Base-by-base conservation (phyloP, 257 asterid genomes). In the Verbena officinalis region DNA sequence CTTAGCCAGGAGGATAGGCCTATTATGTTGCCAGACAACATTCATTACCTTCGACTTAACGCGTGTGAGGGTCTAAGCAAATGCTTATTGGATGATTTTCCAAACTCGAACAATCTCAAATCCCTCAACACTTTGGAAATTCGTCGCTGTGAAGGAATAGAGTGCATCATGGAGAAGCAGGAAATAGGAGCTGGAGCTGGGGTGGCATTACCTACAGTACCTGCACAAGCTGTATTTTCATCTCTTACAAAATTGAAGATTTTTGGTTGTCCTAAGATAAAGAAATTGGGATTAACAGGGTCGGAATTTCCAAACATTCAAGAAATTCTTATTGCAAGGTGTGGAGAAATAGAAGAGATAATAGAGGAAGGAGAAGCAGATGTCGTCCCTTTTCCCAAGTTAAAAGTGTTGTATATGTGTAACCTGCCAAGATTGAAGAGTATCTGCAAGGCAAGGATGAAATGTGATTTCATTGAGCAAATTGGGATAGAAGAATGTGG, bases 401-500 rank as follows among this genome's bases (percentile, higher is more conserved):
- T 70, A 15, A 56, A 34, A 14, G 4, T 2, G 2, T 27, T 20
- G 46, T 0, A 33, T 58, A 13, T 33, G 23, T 59, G 31, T 59
- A 10, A 7, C 6, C 9, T 59, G 38, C 55, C 74, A 49, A 2
- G 30, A 59, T 44, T 69, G 23, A 62, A 54, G 57, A 33, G 40
- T 57, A 34, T 71, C 23, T 54, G 56, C 44, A 71, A n/a, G n/a
- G n/a, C 44, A 33, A 62, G 31, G 33, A 22, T 64, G 58, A 30
- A 6, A 19, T 68, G 78, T 31, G 36, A 40, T 39, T 61, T 67
- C 46, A 39, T 73, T 12, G 36, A 55, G 42, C 6, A 14, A 12
- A 56, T 71, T 55, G 19, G 21, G 6, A 2, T 62, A 23, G 17
- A 17, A 20, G 56, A 46, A 59, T 43, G 70, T 46, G 38, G 9